Evolutionary conservation across 306 rosid species (phyloP).

Genomic region (Argentina anserina): DNA sequence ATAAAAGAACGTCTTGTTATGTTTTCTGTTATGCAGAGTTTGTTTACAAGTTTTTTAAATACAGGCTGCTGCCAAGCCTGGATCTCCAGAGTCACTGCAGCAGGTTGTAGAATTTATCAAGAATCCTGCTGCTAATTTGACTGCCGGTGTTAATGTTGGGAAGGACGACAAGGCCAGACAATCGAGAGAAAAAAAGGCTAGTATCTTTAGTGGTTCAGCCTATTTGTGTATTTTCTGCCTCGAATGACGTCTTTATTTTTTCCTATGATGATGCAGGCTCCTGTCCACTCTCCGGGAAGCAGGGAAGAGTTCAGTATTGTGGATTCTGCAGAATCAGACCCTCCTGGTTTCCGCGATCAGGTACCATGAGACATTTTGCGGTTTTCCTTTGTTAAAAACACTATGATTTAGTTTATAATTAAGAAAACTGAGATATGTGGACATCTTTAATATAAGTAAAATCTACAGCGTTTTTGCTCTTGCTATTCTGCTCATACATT

Average conservation of each 20-base stretch:
- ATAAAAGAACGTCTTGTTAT: not conserved
- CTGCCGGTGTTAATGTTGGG: conserved; percentile 49
- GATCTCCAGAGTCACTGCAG: conserved; percentile 80
- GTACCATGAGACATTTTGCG: conserved; percentile 30
- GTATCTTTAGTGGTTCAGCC: conserved; percentile 14
- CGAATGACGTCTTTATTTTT: not conserved
- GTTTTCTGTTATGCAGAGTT: not conserved
- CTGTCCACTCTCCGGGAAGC: conserved; percentile 42
- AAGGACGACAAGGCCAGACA: conserved; percentile 84
- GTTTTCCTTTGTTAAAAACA: not conserved
- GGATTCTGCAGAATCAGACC: conserved; percentile 75
- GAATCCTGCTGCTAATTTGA: conserved; percentile 60
- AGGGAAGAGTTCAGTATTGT: conserved; percentile 57
- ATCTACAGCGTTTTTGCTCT: not conserved
- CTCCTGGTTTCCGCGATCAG: conserved; percentile 91
- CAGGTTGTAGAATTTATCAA: conserved; percentile 80
- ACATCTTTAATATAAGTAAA: not conserved
- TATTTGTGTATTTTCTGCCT: not conserved
- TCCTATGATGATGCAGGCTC: conserved; percentile 39
- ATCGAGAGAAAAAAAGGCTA: conserved; percentile 77
- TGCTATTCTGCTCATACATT: conserved; percentile 18
- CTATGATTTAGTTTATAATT: not conserved
- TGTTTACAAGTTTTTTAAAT: conserved; percentile 29
- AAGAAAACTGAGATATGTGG: not conserved
- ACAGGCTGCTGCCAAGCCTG: conserved; percentile 88